Evolutionary conservation across 371 early-diverging fungal genomes (phyloP), one percentile per base, ranked within the genome.

Genomic region (Amoeboaphelidium protococcarum): DNA sequence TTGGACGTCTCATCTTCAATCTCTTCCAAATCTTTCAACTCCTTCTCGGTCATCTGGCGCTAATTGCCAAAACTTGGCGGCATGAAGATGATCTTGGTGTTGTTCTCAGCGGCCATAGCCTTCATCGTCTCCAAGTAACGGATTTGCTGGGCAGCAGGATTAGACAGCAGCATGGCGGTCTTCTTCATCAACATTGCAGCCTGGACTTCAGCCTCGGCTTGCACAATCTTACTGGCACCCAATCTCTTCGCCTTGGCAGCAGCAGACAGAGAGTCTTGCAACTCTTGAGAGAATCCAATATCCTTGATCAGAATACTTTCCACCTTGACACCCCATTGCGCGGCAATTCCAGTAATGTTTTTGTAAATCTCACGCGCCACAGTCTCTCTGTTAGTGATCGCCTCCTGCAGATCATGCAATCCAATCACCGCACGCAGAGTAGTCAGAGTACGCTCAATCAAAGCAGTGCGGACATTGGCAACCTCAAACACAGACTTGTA

Each of bases 121-220:
- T 63, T 57, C 58, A 89, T 63, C 13, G 88, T 85, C 41, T 89
- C 89, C n/a, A 89, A 63, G 49, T 84, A 82, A 23, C 83, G 71
- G 45, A 82, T 82, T 54, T 82, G 83, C 76, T 64, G 78, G 1
- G 80, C 84, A 1, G 79, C 71, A n/a, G 72, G 71, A 10, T 66
- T 65, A 50, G 58, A 71, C 24, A 75, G 58, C 48, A 78, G 67
- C 49, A 76, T 76, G 0, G 16, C 44, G 10, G 90, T 87, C 51
- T 88, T 78, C 41, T 89, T 66, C 90, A 89, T 90, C 45, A 90
- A 56, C 53, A 79, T 85, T 20, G 90, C 88, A 4, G 82, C 65
- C 26, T 87, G 80, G 1, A 90, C 89, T 47, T 58, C 90, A 10
- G 90, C 88, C 49, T 72, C 61, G 0, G 90, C 90, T 22, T 76